Base-by-base conservation (phyloP, 164 flowering plant species). In the Sedum album region DNA sequence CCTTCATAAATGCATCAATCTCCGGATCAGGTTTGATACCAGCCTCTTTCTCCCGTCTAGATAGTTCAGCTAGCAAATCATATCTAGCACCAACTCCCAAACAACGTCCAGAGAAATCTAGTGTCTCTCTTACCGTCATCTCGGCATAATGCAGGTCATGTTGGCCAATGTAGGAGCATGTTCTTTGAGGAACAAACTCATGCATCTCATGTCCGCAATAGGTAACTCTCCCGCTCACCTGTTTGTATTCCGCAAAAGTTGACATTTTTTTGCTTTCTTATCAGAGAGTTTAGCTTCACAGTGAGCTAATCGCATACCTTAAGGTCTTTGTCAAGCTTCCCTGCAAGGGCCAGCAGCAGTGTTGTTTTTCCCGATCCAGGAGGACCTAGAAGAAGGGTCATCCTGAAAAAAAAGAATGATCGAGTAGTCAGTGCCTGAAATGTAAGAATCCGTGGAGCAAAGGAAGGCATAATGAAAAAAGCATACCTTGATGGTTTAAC, bases 161-260 rank as follows among this genome's bases (percentile, higher is more conserved):
- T 53, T 65, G 73, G 42, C 73, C 53, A 48, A 70, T 60, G 68
- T 79, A 77, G 20, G 82, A 75, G 46, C 76, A 75, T 31, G 76
- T 77, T 60, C 78, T 74, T 46, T 77, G 80, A n/a, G 82, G 80
- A 35, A 73, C 70, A 67, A 79, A 79, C 74, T 75, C 80, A 4
- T 69, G 33, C 21, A 79, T 38, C 23, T 69, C 72, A 49, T 76
- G 74, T 28, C 82, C 82, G 69, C 77, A 76, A 44, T 79, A 79
- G 6, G 71, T 76, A 21, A 79, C 38, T 70, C 68, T 71, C 31
- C 82, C 82, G 15, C 72, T 42, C 38, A 73, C 66, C 82, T 79
- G 66, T 39, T 8, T 30, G 15, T 31, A 25, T 23, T n/a, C 5
- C 38, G 6, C 0, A 48, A 36, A 8, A 18, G 51, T 71, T 0